Conservation (phyloP, 192 early-diverging fungal species). For the Coemansia sp. region DNA sequence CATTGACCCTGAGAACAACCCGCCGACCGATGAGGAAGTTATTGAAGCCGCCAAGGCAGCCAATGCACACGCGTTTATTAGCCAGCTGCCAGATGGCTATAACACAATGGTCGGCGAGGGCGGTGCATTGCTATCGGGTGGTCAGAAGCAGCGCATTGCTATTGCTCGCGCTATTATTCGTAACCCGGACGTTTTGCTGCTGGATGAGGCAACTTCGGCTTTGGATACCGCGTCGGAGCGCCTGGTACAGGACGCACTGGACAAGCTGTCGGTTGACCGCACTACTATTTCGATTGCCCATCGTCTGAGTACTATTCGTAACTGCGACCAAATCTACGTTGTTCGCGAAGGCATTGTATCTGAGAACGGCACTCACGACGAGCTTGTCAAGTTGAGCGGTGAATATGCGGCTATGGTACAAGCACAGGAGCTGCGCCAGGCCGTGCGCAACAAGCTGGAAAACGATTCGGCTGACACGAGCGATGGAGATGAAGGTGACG, state of each 20-base stretch:
- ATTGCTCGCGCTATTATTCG: slow-evolving; percentile 91
- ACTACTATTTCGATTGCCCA: slow-evolving; percentile 92
- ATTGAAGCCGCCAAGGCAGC: slow-evolving; percentile 65
- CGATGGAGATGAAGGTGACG: slow-evolving; percentile 57
- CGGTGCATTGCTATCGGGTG: slow-evolving; percentile 79
- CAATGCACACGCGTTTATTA: slow-evolving; percentile 76
- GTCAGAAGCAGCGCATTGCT: slow-evolving; percentile 95
- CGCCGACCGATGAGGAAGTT: slow-evolving; percentile 73
- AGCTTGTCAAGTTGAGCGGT: slow-evolving; percentile 62
- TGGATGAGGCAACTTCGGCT: slow-evolving; percentile 90
- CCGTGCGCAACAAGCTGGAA: slow-evolving; percentile 58
- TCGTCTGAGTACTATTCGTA: slow-evolving; percentile 87
- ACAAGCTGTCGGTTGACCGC: slow-evolving; percentile 68
- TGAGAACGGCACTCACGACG: slow-evolving; percentile 78
- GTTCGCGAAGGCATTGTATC: slow-evolving; percentile 70
- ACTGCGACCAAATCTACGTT: slow-evolving; percentile 85
- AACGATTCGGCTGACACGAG: slow-evolving; percentile 29
- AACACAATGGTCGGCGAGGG: slow-evolving; percentile 86
- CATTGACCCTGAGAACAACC: slow-evolving; percentile 50
- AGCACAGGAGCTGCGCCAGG: slow-evolving; percentile 81
- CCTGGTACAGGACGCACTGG: slow-evolving; percentile 80
- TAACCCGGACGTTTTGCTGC: slow-evolving; percentile 76
- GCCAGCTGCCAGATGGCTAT: slow-evolving; percentile 69
- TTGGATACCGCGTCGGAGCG: slow-evolving; percentile 80
- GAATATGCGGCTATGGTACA: slow-evolving; percentile 60